Evolutionary conservation across 371 early-diverging fungal species (phyloP).

Genomic region (Chytridium lagenaria): DNA sequence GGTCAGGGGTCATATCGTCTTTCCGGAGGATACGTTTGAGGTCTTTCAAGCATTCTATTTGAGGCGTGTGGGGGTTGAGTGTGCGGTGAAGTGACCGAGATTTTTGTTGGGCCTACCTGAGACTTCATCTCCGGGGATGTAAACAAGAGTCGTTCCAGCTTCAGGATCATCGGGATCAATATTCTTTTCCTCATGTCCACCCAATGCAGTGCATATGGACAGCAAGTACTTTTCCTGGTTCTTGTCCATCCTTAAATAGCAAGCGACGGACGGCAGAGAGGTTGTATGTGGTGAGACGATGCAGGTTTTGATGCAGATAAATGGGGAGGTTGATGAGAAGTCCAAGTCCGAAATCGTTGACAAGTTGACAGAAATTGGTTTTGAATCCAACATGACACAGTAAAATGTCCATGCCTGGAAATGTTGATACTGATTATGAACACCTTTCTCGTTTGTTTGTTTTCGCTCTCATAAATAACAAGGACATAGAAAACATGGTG

Average conservation of each 20-base stretch:
- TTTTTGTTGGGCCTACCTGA: conserved; percentile 57
- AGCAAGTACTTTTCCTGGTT: conserved; percentile 60
- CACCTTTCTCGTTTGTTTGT: too few relatives aligned
- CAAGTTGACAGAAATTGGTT: neutral
- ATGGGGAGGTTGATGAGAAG: neutral
- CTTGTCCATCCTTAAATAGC: neutral
- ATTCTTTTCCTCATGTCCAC: conserved; percentile 69
- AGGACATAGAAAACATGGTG: too few relatives aligned
- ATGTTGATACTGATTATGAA: too few relatives aligned
- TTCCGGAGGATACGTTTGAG: conserved; percentile 76
- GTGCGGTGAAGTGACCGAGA: neutral
- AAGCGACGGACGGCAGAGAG: neutral
- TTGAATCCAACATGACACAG: neutral
- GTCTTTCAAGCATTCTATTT: conserved; percentile 71
- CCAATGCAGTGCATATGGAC: conserved; percentile 81
- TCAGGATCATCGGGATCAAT: neutral
- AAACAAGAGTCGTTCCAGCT: conserved; percentile 33
- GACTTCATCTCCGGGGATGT: conserved; percentile 82
- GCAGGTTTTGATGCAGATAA: neutral
- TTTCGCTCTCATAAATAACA: too few relatives aligned
- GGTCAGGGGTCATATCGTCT: conserved; percentile 69
- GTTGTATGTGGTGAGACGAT: neutral
- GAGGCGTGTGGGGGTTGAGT: neutral
- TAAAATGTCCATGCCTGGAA: too few relatives aligned
- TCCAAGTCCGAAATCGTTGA: neutral